These are phyloP conservation scores for Ophiosphaerella narmari DNA, from an alignment of 2,329 filamentous ascomycete genomes.

Conservation along the genomic window DNA sequence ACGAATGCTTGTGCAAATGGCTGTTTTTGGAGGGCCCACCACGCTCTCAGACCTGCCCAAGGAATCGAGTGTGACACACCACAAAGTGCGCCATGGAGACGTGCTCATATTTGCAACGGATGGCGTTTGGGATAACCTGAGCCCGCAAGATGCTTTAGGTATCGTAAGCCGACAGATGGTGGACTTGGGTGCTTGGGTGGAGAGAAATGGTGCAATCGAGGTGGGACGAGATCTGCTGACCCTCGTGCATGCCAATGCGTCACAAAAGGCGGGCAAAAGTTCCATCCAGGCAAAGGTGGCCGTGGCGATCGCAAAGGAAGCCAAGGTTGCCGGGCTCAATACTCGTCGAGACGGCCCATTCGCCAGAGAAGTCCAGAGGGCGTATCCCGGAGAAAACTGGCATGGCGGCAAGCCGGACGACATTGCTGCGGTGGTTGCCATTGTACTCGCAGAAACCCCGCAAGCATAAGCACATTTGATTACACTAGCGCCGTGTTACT, in stretches of 20 bases:
- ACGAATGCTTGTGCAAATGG: conserved; percentile 76
- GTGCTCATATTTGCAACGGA: conserved; percentile 93
- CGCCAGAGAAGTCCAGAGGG: conserved; percentile 88
- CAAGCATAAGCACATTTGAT: conserved; percentile 13
- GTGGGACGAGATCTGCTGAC: conserved; percentile 64
- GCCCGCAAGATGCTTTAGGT: conserved; percentile 83
- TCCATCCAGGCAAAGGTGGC: conserved; percentile 81
- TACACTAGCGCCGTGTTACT: conserved; percentile 22
- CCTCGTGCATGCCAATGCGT: conserved; percentile 57
- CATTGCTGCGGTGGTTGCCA: conserved; percentile 81
- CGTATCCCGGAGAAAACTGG: conserved; percentile 85
- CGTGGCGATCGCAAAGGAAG: conserved; percentile 76
- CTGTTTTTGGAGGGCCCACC: conserved; percentile 71
- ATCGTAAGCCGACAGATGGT: conserved; percentile 80
- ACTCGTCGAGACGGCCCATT: conserved; percentile 86
- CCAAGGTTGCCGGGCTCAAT: conserved; percentile 84
- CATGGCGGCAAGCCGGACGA: conserved; percentile 94
- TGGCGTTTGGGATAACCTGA: conserved; percentile 94
- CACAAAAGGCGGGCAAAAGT: conserved; percentile 46
- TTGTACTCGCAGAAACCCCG: conserved; percentile 37
- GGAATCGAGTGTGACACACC: conserved; percentile 79
- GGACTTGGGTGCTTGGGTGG: conserved; percentile 73
- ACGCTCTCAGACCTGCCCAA: conserved; percentile 82
- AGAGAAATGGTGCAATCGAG: conserved; percentile 51
- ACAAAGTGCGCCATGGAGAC: conserved; percentile 84